Evolutionary conservation across 2,329 filamentous ascomycete genomes (phyloP).

Genomic region (Colletotrichum cereale): DNA sequence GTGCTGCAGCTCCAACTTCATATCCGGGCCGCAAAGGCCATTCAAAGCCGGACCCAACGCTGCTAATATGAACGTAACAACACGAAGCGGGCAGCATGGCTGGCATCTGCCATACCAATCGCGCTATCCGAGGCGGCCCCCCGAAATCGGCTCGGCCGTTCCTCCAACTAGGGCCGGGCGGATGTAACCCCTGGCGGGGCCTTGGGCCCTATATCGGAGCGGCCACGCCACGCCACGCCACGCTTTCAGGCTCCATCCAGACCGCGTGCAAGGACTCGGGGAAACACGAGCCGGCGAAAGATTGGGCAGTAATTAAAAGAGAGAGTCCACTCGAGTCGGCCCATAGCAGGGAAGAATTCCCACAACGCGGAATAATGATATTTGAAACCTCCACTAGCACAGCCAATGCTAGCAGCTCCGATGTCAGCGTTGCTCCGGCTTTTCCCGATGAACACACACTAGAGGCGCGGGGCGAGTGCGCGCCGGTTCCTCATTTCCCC

Average conservation of each 20-base stretch:
- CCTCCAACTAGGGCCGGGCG: slow-evolving; percentile 34
- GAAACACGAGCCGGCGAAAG: slow-evolving; percentile 6
- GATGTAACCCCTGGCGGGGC: slow-evolving; percentile 24
- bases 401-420: slow-evolving; percentile 33
- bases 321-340: slow-evolving; percentile 39
- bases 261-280: slow-evolving; percentile 13
- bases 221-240: slow-evolving; percentile 15
- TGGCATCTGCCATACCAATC: slow-evolving; percentile 21
- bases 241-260: slow-evolving; percentile 9
- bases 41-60: neutral
- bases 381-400: slow-evolving; percentile 38
- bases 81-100: slow-evolving; percentile 31
- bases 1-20: neutral
- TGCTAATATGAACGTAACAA: neutral
- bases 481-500: slow-evolving; percentile 29
- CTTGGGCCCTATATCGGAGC: slow-evolving; percentile 41
- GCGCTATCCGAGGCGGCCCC: slow-evolving; percentile 27
- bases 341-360: slow-evolving; percentile 30
- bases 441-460: slow-evolving; percentile 34
- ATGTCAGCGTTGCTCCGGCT: slow-evolving; percentile 38
- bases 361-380: slow-evolving; percentile 38
- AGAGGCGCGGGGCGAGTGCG: slow-evolving; percentile 25
- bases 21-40: neutral
- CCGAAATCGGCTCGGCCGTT: slow-evolving; percentile 41
- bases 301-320: slow-evolving; percentile 32